Conservation (phyloP, 2,329 filamentous ascomycete species). For the Talaromyces sp. region DNA sequence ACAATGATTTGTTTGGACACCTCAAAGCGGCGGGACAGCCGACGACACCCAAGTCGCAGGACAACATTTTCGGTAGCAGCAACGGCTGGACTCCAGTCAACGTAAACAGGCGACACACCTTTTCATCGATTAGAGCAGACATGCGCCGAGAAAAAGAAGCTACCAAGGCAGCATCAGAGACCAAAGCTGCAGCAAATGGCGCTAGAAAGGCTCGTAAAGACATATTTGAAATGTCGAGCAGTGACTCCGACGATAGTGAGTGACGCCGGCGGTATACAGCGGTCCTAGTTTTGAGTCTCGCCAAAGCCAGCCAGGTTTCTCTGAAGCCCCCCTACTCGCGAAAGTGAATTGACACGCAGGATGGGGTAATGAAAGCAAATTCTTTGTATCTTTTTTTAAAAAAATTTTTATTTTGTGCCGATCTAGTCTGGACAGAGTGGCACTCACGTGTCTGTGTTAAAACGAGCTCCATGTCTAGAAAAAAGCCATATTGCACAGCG, state of each 20-base stretch:
- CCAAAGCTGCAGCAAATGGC: background rate
- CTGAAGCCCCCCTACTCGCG: background rate
- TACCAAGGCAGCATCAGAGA: background rate
- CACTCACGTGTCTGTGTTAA: background rate
- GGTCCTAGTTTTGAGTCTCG: background rate
- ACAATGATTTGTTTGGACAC: background rate
- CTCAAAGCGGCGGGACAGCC: background rate
- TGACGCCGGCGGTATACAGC: too few relatives aligned
- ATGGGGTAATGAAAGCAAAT: background rate
- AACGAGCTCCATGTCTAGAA: background rate
- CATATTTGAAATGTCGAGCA: background rate
- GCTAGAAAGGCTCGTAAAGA: background rate
- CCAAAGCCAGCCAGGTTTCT: background rate
- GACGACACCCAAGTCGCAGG: background rate
- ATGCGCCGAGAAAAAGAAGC: background rate
- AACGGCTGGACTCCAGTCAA: constrained; percentile 1
- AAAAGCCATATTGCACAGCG: background rate
- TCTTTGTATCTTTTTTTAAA: background rate
- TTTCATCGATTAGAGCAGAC: background rate
- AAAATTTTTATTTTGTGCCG: background rate
- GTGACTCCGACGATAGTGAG: background rate
- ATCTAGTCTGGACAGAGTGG: background rate
- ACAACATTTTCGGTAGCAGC: background rate
- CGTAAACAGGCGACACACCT: background rate
- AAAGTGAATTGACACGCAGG: background rate